Conservation (phyloP, 805 yeast species). For the Pichia ethanolica region DNA sequence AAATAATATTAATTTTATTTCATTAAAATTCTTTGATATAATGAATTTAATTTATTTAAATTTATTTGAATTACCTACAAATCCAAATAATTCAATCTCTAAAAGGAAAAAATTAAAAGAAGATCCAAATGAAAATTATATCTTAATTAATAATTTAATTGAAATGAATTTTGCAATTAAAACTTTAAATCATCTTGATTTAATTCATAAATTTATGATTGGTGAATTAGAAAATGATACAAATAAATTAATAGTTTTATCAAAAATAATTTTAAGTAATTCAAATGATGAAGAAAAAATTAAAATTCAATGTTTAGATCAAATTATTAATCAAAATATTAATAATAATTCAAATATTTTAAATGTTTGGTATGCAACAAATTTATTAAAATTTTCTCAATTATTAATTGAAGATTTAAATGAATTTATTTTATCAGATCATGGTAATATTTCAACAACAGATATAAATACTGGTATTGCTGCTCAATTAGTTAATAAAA, state of each 20-base stretch:
- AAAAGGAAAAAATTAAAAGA: slow-evolving; percentile 12
- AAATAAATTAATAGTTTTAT: slow-evolving; percentile 27
- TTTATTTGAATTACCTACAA: slow-evolving; percentile 17
- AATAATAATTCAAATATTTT: not conserved
- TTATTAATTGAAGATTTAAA: slow-evolving; percentile 23
- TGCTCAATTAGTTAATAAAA: slow-evolving; percentile 25
- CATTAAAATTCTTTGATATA: slow-evolving; percentile 23
- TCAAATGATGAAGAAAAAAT: slow-evolving; percentile 3
- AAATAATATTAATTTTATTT: slow-evolving; percentile 22
- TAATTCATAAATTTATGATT: slow-evolving; percentile 23
- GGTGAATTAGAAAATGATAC: slow-evolving; percentile 28
- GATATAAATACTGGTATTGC: slow-evolving; percentile 17
- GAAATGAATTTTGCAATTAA: slow-evolving; percentile 16
- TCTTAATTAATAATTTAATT: slow-evolving; percentile 7
- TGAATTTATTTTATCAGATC: slow-evolving; percentile 27
- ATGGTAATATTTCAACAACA: slow-evolving; percentile 20
- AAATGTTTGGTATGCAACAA: slow-evolving; percentile 23
- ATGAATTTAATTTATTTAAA: slow-evolving; percentile 19
- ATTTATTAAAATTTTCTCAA: slow-evolving; percentile 24
- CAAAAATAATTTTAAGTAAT: slow-evolving; percentile 19
- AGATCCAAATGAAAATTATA: slow-evolving; percentile 11
- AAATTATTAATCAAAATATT: slow-evolving; percentile 1
- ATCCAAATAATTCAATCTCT: slow-evolving; percentile 5
- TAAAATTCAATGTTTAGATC: slow-evolving; percentile 17
- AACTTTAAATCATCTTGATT: slow-evolving; percentile 22